Evolutionary conservation across 2,329 filamentous ascomycete species (phyloP), one percentile per base, ranked within the genome.

Genomic region (Pochonia chlamydosporia): DNA sequence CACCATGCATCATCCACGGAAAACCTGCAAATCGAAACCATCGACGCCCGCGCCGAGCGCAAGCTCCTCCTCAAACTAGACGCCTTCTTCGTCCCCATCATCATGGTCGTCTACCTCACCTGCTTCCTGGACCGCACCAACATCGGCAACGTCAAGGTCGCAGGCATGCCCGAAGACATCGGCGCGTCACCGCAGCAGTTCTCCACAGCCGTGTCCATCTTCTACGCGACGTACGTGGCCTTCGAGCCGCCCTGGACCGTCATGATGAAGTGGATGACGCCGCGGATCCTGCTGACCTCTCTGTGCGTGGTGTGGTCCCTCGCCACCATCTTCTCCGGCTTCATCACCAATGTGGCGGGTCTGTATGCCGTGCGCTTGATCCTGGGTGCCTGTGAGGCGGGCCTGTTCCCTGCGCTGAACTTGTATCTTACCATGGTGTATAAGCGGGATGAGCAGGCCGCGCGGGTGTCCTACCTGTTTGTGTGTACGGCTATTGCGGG

Each of bases 81-180:
- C 43, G 30, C 55, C 14, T 58, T 57, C 42, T 59, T 66, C 18
- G 57, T 63, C 3, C 64, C 64, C 43, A 70, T 79, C 46, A 74
- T 81, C 49, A 78, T 77, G 69, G 59, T 78, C 40, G 67, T 79
- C 4, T 82, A 79, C 51, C 56, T 82, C 18, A 68, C 70, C 4
- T 77, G 72, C 50, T 79, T 76, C 54, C 63, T 80, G 35, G 79
- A 82, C 58, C 68, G 78, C 46, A 66, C 67, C 18, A 78, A 76
- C 52, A 78, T 79, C 59, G 63, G 59, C 49, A 66, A 61, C 43
- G 60, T 63, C 14, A 58, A 63, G 7, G 60, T 64, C 3, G 60
- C 60, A 23, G 64, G 63, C 20, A 60, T 68, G 50, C 59, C 59
- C 14, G 53, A 63, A 16, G 63, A 63, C 40, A 55, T 67, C n/a